These are phyloP conservation scores for Mucor plumbeus DNA, from an alignment of 371 early-diverging fungal genomes.

Conservation along the genomic window DNA sequence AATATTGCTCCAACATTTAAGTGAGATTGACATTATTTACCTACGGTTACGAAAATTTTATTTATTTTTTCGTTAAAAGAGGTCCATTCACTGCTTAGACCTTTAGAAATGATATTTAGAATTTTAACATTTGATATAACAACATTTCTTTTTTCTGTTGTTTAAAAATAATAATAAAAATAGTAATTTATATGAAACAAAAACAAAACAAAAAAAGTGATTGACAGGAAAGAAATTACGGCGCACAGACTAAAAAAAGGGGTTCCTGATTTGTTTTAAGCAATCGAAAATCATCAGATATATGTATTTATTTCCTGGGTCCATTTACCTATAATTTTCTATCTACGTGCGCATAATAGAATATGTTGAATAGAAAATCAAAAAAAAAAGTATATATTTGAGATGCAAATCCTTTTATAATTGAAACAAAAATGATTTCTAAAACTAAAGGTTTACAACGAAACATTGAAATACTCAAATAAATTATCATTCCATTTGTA, in stretches of 20 bases:
- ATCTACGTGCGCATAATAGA: background rate
- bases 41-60: too few species aligned
- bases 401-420: too few species aligned
- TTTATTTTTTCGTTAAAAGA: too few species aligned
- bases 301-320: background rate
- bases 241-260: constrained; percentile 1
- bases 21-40: too few species aligned
- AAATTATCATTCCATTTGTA: too few species aligned
- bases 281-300: background rate
- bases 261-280: background rate
- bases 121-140: background rate
- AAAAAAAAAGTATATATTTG: background rate
- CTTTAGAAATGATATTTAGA: too few species aligned
- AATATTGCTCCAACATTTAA: background rate
- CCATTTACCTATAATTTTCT: background rate
- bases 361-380: background rate
- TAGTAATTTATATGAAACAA: background rate
- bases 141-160: background rate
- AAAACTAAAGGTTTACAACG: too few species aligned
- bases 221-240: background rate
- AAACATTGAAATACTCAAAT: too few species aligned
- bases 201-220: background rate
- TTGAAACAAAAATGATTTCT: too few species aligned
- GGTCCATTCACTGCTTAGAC: too few species aligned
- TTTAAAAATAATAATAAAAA: background rate